phyloP scores from a whole-genome alignment of 2,329 filamentous ascomycete genomes.

The Aspergillus aculeatinus region DNA sequence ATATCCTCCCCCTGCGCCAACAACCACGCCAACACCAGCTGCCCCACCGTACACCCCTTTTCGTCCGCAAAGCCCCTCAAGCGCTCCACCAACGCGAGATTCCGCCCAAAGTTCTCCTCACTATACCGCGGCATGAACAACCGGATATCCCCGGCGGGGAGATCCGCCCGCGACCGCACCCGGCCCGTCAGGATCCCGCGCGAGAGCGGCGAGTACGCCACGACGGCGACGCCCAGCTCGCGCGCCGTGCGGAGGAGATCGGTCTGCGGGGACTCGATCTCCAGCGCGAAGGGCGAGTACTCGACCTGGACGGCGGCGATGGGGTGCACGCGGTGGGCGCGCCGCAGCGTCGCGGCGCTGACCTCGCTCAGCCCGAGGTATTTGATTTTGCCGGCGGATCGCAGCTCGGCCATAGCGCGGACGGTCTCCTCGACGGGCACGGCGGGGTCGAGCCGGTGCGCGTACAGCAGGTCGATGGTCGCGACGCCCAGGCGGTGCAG shows the following conservation, averaged over 20 bases:
- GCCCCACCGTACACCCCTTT: constrained; percentile 56
- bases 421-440: constrained; percentile 49
- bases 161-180: constrained; percentile 48
- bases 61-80: constrained; percentile 51
- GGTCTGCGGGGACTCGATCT: constrained; percentile 49
- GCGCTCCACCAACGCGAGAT: constrained; percentile 52
- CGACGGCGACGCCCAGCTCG: constrained; percentile 57
- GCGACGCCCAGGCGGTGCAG: constrained; percentile 38
- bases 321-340: constrained; percentile 49
- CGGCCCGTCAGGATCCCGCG: constrained; percentile 58
- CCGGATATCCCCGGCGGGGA: constrained; percentile 52
- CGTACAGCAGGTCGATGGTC: constrained; percentile 47
- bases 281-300: constrained; percentile 51
- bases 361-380: constrained; percentile 51
- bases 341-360: constrained; percentile 47
- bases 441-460: constrained; percentile 45
- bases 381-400: constrained; percentile 51
- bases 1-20: constrained; percentile 41
- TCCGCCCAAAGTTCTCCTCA: constrained; percentile 54
- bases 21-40: constrained; percentile 65
- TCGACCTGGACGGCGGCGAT: constrained; percentile 53
- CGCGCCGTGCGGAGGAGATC: constrained; percentile 55
- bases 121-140: constrained; percentile 48
- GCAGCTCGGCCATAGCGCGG: constrained; percentile 45
- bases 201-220: constrained; percentile 61